Evolutionary conservation across 257 asterid genomes (phyloP).

Genomic region (Agastache rugosa): DNA sequence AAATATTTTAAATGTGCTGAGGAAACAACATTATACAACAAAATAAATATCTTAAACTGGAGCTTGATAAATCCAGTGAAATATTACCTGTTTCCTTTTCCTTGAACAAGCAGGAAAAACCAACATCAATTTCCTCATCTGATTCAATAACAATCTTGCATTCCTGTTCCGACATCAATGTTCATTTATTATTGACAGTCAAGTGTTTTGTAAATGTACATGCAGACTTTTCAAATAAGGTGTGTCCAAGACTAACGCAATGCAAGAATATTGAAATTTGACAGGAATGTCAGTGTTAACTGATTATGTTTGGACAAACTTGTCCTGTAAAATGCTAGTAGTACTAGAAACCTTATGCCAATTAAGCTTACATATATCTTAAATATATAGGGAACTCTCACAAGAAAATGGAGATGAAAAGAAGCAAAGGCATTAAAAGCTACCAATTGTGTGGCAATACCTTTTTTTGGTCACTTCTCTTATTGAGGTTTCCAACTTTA

Average conservation of each 20-base stretch:
- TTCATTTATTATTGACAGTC: conserved; percentile 34
- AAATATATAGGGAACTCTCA: background rate
- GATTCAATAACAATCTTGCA: conserved; percentile 50
- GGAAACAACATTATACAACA: conserved; percentile 10
- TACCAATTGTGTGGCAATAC: conserved; percentile 55
- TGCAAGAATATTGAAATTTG: background rate
- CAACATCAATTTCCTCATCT: conserved; percentile 79
- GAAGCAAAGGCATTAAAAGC: conserved; percentile 31
- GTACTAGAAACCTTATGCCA: conserved; percentile 18
- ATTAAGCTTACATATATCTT: conserved; percentile 11
- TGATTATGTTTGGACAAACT: conserved; percentile 19
- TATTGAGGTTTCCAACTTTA: conserved; percentile 41
- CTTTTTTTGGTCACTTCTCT: conserved; percentile 47
- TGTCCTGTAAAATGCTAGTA: conserved; percentile 1
- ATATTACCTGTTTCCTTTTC: conserved; percentile 64
- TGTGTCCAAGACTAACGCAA: conserved; percentile 8
- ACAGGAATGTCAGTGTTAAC: background rate
- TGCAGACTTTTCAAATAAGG: conserved; percentile 9
- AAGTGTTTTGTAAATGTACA: conserved; percentile 24
- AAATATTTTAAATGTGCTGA: conserved; percentile 15
- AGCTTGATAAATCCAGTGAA: conserved; percentile 20
- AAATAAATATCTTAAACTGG: conserved; percentile 19
- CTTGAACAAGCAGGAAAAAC: conserved; percentile 68
- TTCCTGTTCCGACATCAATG: conserved; percentile 48
- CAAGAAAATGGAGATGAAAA: conserved; percentile 31